Evolutionary conservation across 2,329 filamentous ascomycete species (phyloP), one percentile per base, ranked within the genome.

Genomic region (Hymenoscyphus linearis): DNA sequence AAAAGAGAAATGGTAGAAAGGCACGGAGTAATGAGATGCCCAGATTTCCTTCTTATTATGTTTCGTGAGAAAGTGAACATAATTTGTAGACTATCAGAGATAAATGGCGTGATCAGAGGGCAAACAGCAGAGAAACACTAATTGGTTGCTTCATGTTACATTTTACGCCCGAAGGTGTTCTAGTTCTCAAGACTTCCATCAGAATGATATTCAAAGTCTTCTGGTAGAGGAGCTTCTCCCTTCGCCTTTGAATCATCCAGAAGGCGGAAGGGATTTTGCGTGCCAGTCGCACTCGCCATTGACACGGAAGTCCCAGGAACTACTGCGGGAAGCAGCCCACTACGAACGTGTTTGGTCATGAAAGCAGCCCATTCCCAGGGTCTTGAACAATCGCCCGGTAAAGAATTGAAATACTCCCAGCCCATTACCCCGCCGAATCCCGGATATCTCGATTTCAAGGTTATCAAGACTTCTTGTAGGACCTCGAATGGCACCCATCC

Each of bases 361-460:
- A 81, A 80, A 54, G 80, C 81, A 0, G 89, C 90, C 92, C 92
- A 96, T 66, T 89, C 80, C 88, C 88, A 93, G 0, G 90, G 89
- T 60, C 80, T 76, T 13, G 78, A 77, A 2, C 71, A 72, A 26
- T 83, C 86, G 1, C 86, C 87, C 0, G 90, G 89, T 61, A 86
- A 73, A 60, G 87, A 85, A 77, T 96, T 96, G 77, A 93, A 96
- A 73, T 95, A 96, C 76, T 97, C 93, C 93, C 93, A 97, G 2
- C 91, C 91, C 86, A 95, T 95, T 6, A 97, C 86, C 0, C 93
- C 93, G 0, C 92, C 93, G 73, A 96, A 95, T 0, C 77, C 77
- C 1, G 83, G 82, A 57, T 90, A 90, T 62, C 80, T 80, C 37
- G 82, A 77, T 37, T 81, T 76, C 65, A 92, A 71, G 47, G 78